Evolutionary conservation across 129 eudicot genomes (phyloP).

Genomic region (Pulicaria dysenterica): DNA sequence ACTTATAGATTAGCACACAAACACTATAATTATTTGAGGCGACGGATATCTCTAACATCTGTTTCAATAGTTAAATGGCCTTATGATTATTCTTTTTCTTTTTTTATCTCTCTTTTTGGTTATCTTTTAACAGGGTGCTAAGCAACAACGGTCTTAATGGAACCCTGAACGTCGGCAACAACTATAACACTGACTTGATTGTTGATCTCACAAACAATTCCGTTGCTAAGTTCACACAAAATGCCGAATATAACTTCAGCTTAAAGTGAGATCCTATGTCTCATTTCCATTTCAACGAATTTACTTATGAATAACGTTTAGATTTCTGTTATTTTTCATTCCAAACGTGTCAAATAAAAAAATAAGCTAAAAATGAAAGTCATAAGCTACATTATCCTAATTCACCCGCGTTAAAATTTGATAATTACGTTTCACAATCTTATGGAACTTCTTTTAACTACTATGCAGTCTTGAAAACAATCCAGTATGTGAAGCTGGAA

Average conservation of each 20-base stretch:
- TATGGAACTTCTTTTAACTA: constrained; percentile 2
- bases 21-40: background rate
- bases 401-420: too few relatives aligned
- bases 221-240: constrained; percentile 49
- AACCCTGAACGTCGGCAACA: constrained; percentile 58
- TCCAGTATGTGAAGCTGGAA: constrained; percentile 67
- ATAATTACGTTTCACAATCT: background rate
- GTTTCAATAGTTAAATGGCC: background rate
- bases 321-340: too few relatives aligned
- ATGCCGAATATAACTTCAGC: constrained; percentile 40
- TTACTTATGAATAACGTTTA: too few relatives aligned
- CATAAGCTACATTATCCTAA: too few relatives aligned
- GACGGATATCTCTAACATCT: background rate
- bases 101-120: constrained; percentile 15
- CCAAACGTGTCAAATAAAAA: too few relatives aligned
- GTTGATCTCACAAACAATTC: constrained; percentile 64
- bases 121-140: constrained; percentile 51
- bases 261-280: constrained; percentile 46
- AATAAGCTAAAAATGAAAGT: too few relatives aligned
- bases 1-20: background rate
- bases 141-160: constrained; percentile 71
- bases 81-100: background rate
- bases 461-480: constrained; percentile 60
- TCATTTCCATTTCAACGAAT: background rate
- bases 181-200: constrained; percentile 51